Base-by-base conservation (phyloP, 441 rosid species). In the Viola pubescens region DNA sequence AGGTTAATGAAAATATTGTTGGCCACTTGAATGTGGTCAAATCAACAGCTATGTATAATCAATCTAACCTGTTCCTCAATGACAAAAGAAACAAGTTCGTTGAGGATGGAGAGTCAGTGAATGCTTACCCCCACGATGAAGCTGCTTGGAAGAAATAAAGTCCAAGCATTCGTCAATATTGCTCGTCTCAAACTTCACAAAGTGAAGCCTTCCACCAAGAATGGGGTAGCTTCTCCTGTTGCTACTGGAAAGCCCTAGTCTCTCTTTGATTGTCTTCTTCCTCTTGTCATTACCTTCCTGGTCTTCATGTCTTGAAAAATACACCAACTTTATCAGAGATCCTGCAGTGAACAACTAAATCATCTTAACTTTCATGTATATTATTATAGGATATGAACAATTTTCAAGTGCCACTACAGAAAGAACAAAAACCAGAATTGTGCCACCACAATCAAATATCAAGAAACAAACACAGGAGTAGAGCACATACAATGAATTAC, bases 141-240 rank as follows among this genome's bases (percentile, higher is more conserved):
- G 98, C 78, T 91, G 97, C 83, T 91, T 94, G 16, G 98, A 90
- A 74, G 79, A 79, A 56, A 94, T 91, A 58, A 94, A 94, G 62
- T 94, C 98, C 56, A 94, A 76, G 74, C 99, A 94, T 54, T 94
- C 97, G 49, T 79, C 85, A 44, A 94, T 82, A 73, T 94, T 94
- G 77, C 71, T 63, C 34, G 99, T 94, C 79, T 94, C 99, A 69
- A 94, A 94, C 79, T 94, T 94, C 37, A 88, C 99, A 58, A 94
- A 94, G 70, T 94, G 99, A 63, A 94, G 89, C 73, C 99, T 85
- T 54, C 99, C 99, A 56, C 99, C 99, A 77, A 94, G 95, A 79
- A 94, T 72, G 53, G 97, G 98, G 71, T 83, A 85, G 75, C 87
- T 88, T 79, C 95, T 85, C 82, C 95, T 77, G 64, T 68, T 87